Evolutionary conservation across 2,329 filamentous ascomycete genomes (phyloP).

Genomic region (Amylocarpus encephaloides): DNA sequence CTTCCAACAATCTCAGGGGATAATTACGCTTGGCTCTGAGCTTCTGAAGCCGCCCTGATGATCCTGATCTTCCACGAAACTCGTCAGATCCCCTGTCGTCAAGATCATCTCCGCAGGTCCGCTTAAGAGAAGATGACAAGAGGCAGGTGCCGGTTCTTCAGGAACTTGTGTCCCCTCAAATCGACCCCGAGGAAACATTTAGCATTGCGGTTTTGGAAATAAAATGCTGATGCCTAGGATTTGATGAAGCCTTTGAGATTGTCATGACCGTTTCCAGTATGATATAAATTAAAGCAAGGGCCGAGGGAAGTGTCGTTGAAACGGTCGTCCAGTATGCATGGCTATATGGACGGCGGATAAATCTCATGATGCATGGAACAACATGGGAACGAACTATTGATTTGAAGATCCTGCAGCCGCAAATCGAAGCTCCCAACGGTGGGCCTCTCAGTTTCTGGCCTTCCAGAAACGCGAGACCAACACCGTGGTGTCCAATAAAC

Average conservation of each 20-base stretch:
- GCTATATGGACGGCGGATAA: slow-evolving; percentile 13
- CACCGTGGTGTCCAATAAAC: slow-evolving; percentile 8
- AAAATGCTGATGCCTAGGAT: slow-evolving; percentile 9
- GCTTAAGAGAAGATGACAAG: no score
- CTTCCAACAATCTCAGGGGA: no score
- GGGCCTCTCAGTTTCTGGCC: slow-evolving; percentile 9
- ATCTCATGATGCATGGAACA: slow-evolving; percentile 17
- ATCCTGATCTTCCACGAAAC: no score
- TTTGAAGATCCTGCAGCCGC: slow-evolving; percentile 20
- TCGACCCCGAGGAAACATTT: not conserved
- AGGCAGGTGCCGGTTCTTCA: no score
- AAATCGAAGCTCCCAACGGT: not conserved
- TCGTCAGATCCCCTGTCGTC: no score
- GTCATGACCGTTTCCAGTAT: slow-evolving; percentile 13
- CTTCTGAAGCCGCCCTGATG: no score
- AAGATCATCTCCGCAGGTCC: no score
- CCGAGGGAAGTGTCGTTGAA: slow-evolving; percentile 16
- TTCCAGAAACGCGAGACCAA: slow-evolving; percentile 19
- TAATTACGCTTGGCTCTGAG: no score
- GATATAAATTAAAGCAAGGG: slow-evolving; percentile 22
- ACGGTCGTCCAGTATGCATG: slow-evolving; percentile 16
- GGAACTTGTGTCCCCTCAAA: not conserved
- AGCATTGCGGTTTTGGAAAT: not conserved
- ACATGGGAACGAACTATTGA: slow-evolving; percentile 21
- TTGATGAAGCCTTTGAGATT: slow-evolving; percentile 12